Evolutionary conservation across 208 protist genomes (phyloP).

Genomic region (Kentomonas sorsogonicus): DNA sequence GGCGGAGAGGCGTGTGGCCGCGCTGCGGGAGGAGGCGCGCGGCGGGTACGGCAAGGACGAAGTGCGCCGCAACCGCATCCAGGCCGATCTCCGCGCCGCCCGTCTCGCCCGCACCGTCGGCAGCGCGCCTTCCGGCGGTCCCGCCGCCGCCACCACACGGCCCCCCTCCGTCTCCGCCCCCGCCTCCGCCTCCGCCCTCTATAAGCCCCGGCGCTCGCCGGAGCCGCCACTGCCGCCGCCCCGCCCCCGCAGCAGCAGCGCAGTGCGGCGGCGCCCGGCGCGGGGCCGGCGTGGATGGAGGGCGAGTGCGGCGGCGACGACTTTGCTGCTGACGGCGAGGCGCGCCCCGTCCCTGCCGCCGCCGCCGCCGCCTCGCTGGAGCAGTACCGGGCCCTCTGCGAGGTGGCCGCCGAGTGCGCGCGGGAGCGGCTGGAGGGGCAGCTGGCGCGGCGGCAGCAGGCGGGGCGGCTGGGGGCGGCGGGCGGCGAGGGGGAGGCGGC

Average conservation of each 20-base stretch:
- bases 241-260: too few species aligned
- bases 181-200: too few species aligned
- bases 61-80: conserved; percentile 8
- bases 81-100: conserved; percentile 7
- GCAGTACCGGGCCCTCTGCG: background rate
- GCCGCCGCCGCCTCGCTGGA: background rate
- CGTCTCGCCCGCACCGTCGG: conserved; percentile 1
- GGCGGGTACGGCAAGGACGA: conserved; percentile 15
- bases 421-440: background rate
- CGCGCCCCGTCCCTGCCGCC: background rate
- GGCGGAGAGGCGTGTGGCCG: conserved; percentile 2
- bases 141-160: too few species aligned
- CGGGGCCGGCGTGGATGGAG: conserved; percentile 2
- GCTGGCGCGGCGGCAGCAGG: background rate
- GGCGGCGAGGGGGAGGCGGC: background rate
- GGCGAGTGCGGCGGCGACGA: background rate
- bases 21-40: conserved; percentile 7
- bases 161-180: too few species aligned
- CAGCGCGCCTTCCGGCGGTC: background rate
- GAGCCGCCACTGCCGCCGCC: background rate
- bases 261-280: background rate
- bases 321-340: conserved; percentile 2
- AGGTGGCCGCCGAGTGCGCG: background rate
- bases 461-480: background rate
- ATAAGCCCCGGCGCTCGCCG: too few species aligned